A percentile compares a stretch with the other conserved stretches of the same genome.
phyloP scores from a whole-genome alignment of 1,139 yeast species.

The Yamadazyma buinensis region DNA sequence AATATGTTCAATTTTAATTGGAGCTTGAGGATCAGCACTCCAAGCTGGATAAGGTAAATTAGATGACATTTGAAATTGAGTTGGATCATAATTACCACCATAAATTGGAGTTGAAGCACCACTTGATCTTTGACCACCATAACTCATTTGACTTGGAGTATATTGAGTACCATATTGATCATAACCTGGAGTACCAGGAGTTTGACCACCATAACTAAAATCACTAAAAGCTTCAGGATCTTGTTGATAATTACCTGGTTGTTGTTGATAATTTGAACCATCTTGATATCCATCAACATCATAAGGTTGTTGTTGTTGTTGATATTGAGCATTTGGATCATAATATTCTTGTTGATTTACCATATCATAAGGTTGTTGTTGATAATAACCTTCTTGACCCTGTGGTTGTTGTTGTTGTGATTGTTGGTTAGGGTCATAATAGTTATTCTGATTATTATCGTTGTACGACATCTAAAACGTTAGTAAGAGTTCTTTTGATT shows the following conservation, averaged over 20 bases:
- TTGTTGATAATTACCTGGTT: constrained; percentile 47
- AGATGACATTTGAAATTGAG: constrained; percentile 58
- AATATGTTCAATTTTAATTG: constrained; percentile 76
- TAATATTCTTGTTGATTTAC: constrained; percentile 35
- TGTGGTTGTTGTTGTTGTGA: too few relatives aligned
- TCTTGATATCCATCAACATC: constrained; percentile 49
- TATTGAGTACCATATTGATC: constrained; percentile 79
- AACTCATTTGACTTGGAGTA: constrained; percentile 80
- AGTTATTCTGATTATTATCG: constrained; percentile 45
- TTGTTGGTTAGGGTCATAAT: constrained; percentile 45
- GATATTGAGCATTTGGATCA: constrained; percentile 52
- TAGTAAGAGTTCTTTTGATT: constrained; percentile 15
- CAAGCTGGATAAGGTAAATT: constrained; percentile 88
- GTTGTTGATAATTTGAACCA: constrained; percentile 35
- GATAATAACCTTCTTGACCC: constrained; percentile 44
- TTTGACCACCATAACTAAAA: constrained; percentile 69
- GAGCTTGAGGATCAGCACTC: constrained; percentile 89
- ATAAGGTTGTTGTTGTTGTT: constrained; percentile 48
- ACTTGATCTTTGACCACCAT: constrained; percentile 79
- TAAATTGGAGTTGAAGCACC: constrained; percentile 97
- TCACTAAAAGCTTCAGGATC: constrained; percentile 78
- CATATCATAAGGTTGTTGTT: constrained; percentile 43
- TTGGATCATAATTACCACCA: constrained; percentile 72
- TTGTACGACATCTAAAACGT: constrained; percentile 45
- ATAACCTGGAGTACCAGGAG: constrained; percentile 65